phyloP scores from a whole-genome alignment of 2,329 filamentous ascomycete genomes.

The Neophaeococcomyces mojaviensis region DNA sequence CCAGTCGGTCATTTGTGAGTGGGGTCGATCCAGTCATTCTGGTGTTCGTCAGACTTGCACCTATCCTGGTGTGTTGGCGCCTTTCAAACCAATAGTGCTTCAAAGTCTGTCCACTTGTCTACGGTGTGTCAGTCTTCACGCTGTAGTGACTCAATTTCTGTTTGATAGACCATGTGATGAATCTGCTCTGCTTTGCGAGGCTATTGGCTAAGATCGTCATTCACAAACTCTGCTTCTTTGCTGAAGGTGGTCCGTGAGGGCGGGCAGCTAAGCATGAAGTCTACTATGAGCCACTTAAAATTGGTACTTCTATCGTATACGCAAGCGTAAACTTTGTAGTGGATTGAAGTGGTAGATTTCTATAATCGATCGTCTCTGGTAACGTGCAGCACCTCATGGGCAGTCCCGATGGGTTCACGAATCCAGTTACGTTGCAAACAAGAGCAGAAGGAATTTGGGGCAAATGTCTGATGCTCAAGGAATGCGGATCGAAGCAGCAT shows the following conservation, averaged over 20 bases:
- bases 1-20: neutral
- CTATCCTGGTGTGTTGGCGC: slow-evolving; percentile 8
- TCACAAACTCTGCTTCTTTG: no score
- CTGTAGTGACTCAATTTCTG: slow-evolving; percentile 6
- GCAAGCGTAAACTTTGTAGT: no score
- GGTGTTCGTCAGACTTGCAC: slow-evolving; percentile 5
- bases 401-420: no score
- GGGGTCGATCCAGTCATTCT: neutral
- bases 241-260: no score
- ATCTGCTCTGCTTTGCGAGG: neutral
- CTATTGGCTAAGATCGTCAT: neutral
- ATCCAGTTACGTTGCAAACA: no score
- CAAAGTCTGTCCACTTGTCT: neutral
- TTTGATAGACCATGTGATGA: slow-evolving; percentile 6
- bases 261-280: no score
- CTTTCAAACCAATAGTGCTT: slow-evolving; percentile 8
- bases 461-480: slow-evolving; percentile 12
- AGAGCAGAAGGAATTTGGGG: slow-evolving; percentile 7
- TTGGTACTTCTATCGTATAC: no score
- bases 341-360: no score
- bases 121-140: neutral
- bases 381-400: no score
- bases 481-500: slow-evolving; percentile 19
- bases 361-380: no score
- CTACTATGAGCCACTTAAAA: no score